Evolutionary conservation across 2,329 filamentous ascomycete species (phyloP).

Genomic region (Rasamsonia emersonii): DNA sequence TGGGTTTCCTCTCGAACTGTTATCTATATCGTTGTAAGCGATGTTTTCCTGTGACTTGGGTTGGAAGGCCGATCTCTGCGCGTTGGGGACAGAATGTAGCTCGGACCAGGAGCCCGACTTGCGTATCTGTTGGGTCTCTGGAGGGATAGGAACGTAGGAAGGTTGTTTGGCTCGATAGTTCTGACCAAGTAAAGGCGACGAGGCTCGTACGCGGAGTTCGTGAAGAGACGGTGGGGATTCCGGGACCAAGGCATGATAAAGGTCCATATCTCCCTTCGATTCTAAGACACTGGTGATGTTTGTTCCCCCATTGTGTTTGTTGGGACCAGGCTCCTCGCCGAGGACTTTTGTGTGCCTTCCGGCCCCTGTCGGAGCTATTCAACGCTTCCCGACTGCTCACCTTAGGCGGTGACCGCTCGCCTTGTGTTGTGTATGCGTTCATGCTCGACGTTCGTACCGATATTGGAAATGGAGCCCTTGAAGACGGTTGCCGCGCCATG

Average conservation of each 20-base stretch:
- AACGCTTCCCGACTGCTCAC: conserved; percentile 3
- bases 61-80: conserved; percentile 7
- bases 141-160: conserved; percentile 1
- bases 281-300: no score
- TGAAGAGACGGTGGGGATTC: conserved; percentile 1
- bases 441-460: conserved; percentile 8
- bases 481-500: conserved; percentile 10
- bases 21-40: conserved; percentile 7
- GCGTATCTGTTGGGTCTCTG: conserved; percentile 4
- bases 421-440: conserved; percentile 7
- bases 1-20: conserved; percentile 5
- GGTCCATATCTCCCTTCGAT: no score
- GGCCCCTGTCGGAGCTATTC: conserved; percentile 3
- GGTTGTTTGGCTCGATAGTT: conserved; percentile 7
- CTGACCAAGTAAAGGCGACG: conserved; percentile 11
- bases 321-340: neutral
- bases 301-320: neutral
- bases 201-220: conserved; percentile 11
- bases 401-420: conserved; percentile 2
- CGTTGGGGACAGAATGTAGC: neutral
- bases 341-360: conserved; percentile 2
- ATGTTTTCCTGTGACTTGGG: conserved; percentile 9
- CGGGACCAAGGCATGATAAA: neutral
- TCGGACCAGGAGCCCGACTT: conserved; percentile 6
- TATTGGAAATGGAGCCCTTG: conserved; percentile 7